These are phyloP conservation scores for Penicillium lividum DNA, from an alignment of 495 filamentous ascomycete genomes.

Conservation along the genomic window DNA sequence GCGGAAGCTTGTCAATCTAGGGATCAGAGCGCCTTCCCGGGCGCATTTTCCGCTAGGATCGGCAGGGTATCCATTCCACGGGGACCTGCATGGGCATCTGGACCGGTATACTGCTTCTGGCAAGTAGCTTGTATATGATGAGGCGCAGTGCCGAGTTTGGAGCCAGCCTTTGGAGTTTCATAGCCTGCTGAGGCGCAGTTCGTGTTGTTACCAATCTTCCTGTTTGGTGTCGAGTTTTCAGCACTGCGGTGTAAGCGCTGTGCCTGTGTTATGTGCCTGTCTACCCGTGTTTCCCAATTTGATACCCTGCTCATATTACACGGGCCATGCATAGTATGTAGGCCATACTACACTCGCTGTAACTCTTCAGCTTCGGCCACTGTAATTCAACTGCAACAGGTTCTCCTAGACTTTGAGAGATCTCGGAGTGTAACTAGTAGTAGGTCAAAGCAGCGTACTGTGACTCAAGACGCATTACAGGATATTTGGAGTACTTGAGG, in stretches of 20 bases:
- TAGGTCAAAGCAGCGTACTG: no score
- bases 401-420: no score
- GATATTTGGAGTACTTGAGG: no score
- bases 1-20: slow-evolving; percentile 12
- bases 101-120: slow-evolving; percentile 2
- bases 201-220: background rate
- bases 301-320: no score
- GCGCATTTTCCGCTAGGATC: slow-evolving; percentile 7
- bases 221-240: background rate
- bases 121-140: slow-evolving; percentile 4
- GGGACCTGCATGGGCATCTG: slow-evolving; percentile 9
- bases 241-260: background rate
- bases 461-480: no score
- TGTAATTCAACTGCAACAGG: no score
- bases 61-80: slow-evolving; percentile 17
- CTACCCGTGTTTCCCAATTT: no score
- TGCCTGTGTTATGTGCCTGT: background rate
- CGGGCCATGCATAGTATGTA: no score
- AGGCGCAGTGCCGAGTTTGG: background rate
- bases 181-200: background rate
- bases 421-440: no score
- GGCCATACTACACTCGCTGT: no score
- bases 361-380: no score
- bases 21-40: slow-evolving; percentile 2
- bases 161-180: background rate